Evolutionary conservation across 495 filamentous ascomycete genomes (phyloP).

Genomic region (Patellaria atrata): DNA sequence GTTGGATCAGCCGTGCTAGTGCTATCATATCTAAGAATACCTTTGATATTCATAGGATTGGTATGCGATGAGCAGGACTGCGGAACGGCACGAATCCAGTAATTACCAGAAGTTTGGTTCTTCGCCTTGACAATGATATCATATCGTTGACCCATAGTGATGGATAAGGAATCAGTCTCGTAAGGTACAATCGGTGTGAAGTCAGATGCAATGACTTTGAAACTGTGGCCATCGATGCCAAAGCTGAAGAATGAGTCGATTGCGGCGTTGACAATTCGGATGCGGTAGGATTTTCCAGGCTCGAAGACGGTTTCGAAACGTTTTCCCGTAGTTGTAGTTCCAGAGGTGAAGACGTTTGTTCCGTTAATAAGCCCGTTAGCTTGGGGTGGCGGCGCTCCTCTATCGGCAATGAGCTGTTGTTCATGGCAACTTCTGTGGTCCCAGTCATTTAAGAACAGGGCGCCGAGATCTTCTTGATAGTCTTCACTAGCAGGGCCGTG

Average conservation of each 20-base stretch:
- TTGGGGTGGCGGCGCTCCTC: slow-evolving; percentile 27
- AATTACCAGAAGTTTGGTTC: slow-evolving; percentile 3
- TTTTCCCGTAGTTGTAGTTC: slow-evolving; percentile 20
- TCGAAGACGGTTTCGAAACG: slow-evolving; percentile 31
- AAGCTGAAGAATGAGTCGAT: slow-evolving; percentile 10
- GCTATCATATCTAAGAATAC: slow-evolving; percentile 13
- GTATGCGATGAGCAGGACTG: slow-evolving; percentile 1
- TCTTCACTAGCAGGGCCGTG: slow-evolving; percentile 34
- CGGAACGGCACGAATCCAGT: slow-evolving; percentile 10
- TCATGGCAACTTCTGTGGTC: slow-evolving; percentile 29
- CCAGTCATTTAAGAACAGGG: slow-evolving; percentile 37
- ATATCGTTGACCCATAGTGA: slow-evolving; percentile 11
- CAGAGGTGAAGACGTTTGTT: slow-evolving; percentile 8
- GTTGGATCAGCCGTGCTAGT: slow-evolving; percentile 5
- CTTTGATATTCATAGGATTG: slow-evolving; percentile 1
- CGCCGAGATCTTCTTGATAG: slow-evolving; percentile 38
- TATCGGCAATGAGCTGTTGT: slow-evolving; percentile 26
- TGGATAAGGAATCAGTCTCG: slow-evolving; percentile 4
- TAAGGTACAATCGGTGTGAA: slow-evolving; percentile 18
- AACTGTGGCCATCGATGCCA: slow-evolving; percentile 12
- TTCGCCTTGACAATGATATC: not conserved
- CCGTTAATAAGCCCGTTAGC: slow-evolving; percentile 40
- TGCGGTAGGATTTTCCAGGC: slow-evolving; percentile 34
- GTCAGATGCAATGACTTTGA: slow-evolving; percentile 14
- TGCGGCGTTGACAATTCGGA: slow-evolving; percentile 41